Base-by-base conservation (phyloP, 805 yeast species). In the Candida sanyiensis region DNA sequence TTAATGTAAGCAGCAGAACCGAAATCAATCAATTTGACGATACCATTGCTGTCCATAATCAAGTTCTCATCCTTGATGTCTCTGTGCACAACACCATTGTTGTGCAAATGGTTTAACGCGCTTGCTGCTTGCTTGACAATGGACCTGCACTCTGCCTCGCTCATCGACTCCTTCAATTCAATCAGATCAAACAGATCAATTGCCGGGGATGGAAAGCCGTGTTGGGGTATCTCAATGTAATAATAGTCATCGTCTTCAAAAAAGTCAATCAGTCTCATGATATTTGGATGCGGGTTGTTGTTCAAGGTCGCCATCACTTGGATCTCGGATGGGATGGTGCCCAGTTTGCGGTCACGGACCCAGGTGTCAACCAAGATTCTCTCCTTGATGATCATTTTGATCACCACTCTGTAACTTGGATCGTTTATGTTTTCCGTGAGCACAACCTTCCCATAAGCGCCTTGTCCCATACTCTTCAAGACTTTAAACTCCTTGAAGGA, bases 321-420 rank as follows among this genome's bases (percentile, higher is more conserved):
- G 48, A 93, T 93, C 59, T 93, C 98, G n/a, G 90, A 80, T 3
- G 97, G 97, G 26, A 93, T 83, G 0, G 96, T 89, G 6, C 98
- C 98, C 29, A 93, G 64, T 44, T 73, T 74, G 19, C 96, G 74
- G 59, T 93, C 97, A 39, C 97, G 70, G 3, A 88, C 95, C 98
- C 98, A 93, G 0, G 97, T 88, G 58, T 93, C 98, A 9, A 93
- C 96, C 52, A 93, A 67, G 51, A 93, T 93, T 42, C 96, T 73
- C 50, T 87, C 95, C 54, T 93, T 93, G 56, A 85, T 83, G 35
- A 93, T 93, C 50, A 94, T 79, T 59, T 93, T 93, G 42, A 89
- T 75, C 13, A 93, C 85, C 28, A 87, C 81, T 44, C 70, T 73
- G 57, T 84, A 80, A 2, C 62, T 61, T 0, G 74, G 70, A 49